Base-by-base conservation (phyloP, 2,329 filamentous ascomycete species). In the Penicillium sp. region DNA sequence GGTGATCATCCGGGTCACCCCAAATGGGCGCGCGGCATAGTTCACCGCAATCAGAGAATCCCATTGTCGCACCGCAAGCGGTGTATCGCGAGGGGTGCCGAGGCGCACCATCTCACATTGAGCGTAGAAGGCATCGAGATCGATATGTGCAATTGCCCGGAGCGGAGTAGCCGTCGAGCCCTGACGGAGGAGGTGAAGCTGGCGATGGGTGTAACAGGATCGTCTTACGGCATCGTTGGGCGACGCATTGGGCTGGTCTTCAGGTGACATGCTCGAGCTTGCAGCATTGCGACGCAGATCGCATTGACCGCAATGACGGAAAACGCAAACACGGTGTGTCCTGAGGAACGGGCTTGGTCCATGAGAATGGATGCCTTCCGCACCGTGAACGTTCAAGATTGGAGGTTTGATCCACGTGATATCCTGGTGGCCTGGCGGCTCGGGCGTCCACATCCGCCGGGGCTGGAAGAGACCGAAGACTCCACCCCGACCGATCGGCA, bases 121-220 rank as follows among this genome's bases (percentile, higher is more conserved):
- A 3, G 87, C 86, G 67, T 98, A 98, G 71, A 98, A 98, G 35
- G 91, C 91, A 79, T 98, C 93, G 50, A 98, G 83, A 63, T 98
- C 93, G 54, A 97, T 83, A 67, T 96, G 90, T 5, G 89, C 88
- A 58, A 96, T 82, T 27, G 94, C 86, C 39, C 93, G 84, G 33
- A 98, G 76, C 1, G 91, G 91, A 43, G 82, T 89, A 7, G 82
- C 81, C 0, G 84, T 76, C 32, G 81, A 83, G 56, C 80, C 89
- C 8, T 83, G 78, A 5, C 84, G 81, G 48, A 97, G 80, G 55
- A 90, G 84, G 32, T 81, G 77, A 12, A 97, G 78, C 46, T 97
- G 84, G 51, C 86, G 87, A 66, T 87, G 89, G 3, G 89, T 96
- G 71, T 93, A 97, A 49, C 78, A 80, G 12, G 90, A 96, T 43